These are phyloP conservation scores for Penicillium sp. DNA, from an alignment of 2,329 filamentous ascomycete genomes.

Conservation along the genomic window DNA sequence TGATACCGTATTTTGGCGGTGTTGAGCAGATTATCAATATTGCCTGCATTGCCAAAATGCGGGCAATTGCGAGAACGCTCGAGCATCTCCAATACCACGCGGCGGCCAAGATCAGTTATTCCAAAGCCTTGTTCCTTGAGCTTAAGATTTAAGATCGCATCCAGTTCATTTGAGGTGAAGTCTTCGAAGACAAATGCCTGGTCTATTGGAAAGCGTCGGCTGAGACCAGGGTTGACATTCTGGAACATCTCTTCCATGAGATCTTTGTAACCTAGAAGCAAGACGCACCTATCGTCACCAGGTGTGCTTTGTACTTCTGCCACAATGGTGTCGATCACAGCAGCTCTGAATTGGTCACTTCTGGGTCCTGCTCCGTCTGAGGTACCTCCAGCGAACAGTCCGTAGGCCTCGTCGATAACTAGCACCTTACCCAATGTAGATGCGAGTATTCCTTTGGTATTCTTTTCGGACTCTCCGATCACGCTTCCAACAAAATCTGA, in stretches of 20 bases:
- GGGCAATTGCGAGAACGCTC: constrained; percentile 59
- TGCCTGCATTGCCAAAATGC: constrained; percentile 71
- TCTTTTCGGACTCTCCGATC: constrained; percentile 66
- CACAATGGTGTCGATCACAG: constrained; percentile 71
- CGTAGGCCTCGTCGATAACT: constrained; percentile 78
- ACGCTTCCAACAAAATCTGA: constrained; percentile 66
- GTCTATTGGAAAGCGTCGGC: constrained; percentile 62
- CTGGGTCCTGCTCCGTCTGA: constrained; percentile 28
- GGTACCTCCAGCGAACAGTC: constrained; percentile 49
- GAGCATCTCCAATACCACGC: constrained; percentile 60
- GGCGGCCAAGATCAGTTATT: constrained; percentile 52
- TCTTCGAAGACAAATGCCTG: constrained; percentile 68
- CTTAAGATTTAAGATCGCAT: constrained; percentile 62
- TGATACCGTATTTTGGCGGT: constrained; percentile 55
- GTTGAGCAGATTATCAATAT: constrained; percentile 68
- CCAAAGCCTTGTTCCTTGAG: constrained; percentile 55
- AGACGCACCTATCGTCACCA: constrained; percentile 69
- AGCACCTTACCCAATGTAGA: constrained; percentile 69
- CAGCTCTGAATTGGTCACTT: constrained; percentile 56
- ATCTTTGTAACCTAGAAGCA: constrained; percentile 68
- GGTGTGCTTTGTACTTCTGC: constrained; percentile 68
- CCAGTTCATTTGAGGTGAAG: constrained; percentile 59
- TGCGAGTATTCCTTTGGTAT: constrained; percentile 69
- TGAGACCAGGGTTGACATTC: constrained; percentile 69
- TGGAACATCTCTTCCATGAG: constrained; percentile 71